These are phyloP conservation scores for Digitaria exilis DNA, from an alignment of 202 grass and related monocot genomes.

Conservation along the genomic window DNA sequence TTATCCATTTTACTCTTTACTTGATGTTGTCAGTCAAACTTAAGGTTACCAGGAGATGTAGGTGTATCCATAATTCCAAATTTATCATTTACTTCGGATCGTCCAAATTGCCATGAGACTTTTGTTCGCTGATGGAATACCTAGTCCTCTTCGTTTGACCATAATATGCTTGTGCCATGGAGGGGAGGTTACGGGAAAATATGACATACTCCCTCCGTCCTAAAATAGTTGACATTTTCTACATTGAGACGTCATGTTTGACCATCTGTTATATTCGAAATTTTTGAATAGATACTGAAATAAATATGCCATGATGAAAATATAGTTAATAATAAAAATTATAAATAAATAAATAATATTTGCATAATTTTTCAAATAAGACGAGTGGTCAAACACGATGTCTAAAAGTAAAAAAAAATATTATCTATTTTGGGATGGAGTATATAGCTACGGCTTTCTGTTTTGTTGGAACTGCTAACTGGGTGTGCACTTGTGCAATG, in stretches of 20 bases:
- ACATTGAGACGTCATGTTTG: no score
- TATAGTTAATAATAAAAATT: no score
- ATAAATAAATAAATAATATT: no score
- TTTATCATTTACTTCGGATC: background rate
- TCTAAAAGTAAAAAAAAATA: no score
- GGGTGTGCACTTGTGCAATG: constrained; percentile 83
- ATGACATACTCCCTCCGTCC: no score
- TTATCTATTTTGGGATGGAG: no score
- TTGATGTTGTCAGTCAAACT: background rate
- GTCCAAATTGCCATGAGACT: background rate
- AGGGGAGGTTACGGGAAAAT: constrained; percentile 98
- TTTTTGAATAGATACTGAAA: no score
- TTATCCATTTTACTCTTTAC: background rate
- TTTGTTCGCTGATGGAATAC: constrained; percentile 1
- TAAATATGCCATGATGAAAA: no score
- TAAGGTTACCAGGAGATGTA: background rate
- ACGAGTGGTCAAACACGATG: no score
- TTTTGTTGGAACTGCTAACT: constrained; percentile 91
- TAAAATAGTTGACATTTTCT: no score
- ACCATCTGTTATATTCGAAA: no score
- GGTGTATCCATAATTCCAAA: background rate
- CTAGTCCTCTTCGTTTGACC: constrained; percentile 24
- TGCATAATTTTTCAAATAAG: no score
- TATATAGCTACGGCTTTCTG: constrained; percentile 93
- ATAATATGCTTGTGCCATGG: constrained; percentile 99